phyloP scores from a whole-genome alignment of 768 basidiomycete genomes.

The Tulasnella sp. region DNA sequence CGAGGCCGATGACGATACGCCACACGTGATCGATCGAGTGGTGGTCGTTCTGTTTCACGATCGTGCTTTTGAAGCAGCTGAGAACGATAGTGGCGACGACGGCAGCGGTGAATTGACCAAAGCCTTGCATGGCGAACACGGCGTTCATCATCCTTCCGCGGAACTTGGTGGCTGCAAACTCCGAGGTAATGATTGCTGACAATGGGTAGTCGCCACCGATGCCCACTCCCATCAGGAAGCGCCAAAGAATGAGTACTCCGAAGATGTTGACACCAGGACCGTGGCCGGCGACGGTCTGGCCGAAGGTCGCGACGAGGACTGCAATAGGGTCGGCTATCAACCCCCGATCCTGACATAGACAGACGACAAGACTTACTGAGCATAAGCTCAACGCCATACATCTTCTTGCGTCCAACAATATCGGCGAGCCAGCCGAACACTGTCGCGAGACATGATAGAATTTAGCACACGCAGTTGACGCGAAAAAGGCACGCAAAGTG shows the following conservation, averaged over 20 bases:
- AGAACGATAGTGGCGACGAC: slow-evolving; percentile 56
- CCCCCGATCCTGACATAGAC: neutral
- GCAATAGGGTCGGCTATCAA: slow-evolving; percentile 1
- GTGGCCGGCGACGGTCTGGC: slow-evolving; percentile 61
- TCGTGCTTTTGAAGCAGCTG: slow-evolving; percentile 53
- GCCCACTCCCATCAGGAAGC: slow-evolving; percentile 61
- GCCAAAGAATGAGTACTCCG: slow-evolving; percentile 73
- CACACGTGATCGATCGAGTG: slow-evolving; percentile 63
- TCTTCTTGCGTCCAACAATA: slow-evolving; percentile 43
- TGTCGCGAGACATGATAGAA: too few relatives aligned
- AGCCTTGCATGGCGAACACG: slow-evolving; percentile 79
- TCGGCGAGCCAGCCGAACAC: slow-evolving; percentile 77
- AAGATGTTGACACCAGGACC: slow-evolving; percentile 60
- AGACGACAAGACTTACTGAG: slow-evolving; percentile 41
- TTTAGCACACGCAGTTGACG: too few relatives aligned
- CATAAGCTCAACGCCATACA: slow-evolving; percentile 58
- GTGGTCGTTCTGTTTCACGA: slow-evolving; percentile 35
- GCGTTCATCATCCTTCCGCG: slow-evolving; percentile 85
- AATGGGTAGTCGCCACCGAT: slow-evolving; percentile 88
- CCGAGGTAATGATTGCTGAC: slow-evolving; percentile 67
- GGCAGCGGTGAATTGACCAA: slow-evolving; percentile 75
- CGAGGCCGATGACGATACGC: slow-evolving; percentile 83
- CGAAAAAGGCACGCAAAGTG: neutral
- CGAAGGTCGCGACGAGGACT: slow-evolving; percentile 66
- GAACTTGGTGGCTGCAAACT: slow-evolving; percentile 67